These are phyloP conservation scores for Eimeria necatrix DNA, from an alignment of 169 alveolate genomes.

Conservation along the genomic window DNA sequence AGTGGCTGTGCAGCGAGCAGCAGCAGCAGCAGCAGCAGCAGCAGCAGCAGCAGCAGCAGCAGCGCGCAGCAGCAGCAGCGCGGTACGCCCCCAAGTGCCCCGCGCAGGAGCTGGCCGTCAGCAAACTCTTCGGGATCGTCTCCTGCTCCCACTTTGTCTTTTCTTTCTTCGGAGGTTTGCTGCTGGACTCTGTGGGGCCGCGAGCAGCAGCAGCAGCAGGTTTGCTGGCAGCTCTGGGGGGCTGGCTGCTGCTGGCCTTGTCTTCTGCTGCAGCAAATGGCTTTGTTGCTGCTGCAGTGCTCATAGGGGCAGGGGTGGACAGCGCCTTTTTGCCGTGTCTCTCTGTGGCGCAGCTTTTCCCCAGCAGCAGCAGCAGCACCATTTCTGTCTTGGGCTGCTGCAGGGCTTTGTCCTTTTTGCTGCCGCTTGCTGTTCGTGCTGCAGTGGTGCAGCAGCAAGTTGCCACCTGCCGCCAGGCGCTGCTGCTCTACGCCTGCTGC, in stretches of 20 bases:
- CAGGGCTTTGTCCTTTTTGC: slow-evolving; percentile 39
- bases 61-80: neutral
- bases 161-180: slow-evolving; percentile 40
- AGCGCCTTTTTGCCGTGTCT: slow-evolving; percentile 72
- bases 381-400: slow-evolving; percentile 42
- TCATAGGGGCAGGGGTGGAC: slow-evolving; percentile 55
- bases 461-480: neutral
- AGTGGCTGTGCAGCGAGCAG: slow-evolving; percentile 40
- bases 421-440: slow-evolving; percentile 44
- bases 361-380: slow-evolving; percentile 5
- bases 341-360: slow-evolving; percentile 61
- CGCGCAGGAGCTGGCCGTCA: slow-evolving; percentile 46
- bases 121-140: neutral
- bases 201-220: neutral
- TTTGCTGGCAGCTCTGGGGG: neutral
- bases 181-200: slow-evolving; percentile 63
- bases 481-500: slow-evolving; percentile 26
- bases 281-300: slow-evolving; percentile 18
- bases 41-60: neutral
- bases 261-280: slow-evolving; percentile 5
- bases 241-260: slow-evolving; percentile 49
- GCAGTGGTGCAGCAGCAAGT: slow-evolving; percentile 7
- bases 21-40: no score
- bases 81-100: neutral
- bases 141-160: slow-evolving; percentile 30